These are phyloP conservation scores for Ophiognomonia clavigignenti-juglandacearum DNA, from an alignment of 2,329 filamentous ascomycete species.

Conservation along the genomic window DNA sequence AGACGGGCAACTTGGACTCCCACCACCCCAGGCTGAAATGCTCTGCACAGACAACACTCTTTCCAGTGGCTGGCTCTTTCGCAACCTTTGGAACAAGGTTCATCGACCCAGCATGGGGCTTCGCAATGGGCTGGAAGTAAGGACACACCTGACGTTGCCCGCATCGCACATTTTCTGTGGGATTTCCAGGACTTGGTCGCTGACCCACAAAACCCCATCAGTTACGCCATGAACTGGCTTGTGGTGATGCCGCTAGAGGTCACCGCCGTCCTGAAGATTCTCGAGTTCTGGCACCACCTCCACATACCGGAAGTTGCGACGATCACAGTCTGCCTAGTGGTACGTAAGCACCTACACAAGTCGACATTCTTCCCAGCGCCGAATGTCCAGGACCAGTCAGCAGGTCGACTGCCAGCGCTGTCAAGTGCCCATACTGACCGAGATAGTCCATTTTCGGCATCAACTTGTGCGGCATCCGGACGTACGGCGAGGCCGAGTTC, in stretches of 20 bases:
- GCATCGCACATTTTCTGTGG: too few relatives aligned
- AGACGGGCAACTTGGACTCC: neutral
- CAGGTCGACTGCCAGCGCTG: too few relatives aligned
- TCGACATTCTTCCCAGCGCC: too few relatives aligned
- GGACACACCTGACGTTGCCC: too few relatives aligned
- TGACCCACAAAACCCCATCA: conserved; percentile 26
- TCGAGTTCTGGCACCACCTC: conserved; percentile 74
- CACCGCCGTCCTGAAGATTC: conserved; percentile 78
- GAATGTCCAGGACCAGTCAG: too few relatives aligned
- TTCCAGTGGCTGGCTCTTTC: conserved; percentile 88
- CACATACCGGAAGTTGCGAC: conserved; percentile 69
- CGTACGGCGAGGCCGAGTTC: conserved; percentile 87
- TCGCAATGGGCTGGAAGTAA: conserved; percentile 94
- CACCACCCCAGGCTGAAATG: neutral
- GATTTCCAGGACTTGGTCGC: neutral
- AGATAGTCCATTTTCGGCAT: conserved; percentile 70
- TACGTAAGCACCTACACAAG: too few relatives aligned
- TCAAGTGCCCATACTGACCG: too few relatives aligned
- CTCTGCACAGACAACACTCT: conserved; percentile 61
- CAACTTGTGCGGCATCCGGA: conserved; percentile 83
- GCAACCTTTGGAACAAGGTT: conserved; percentile 89
- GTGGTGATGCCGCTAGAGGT: conserved; percentile 79
- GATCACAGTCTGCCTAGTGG: conserved; percentile 76
- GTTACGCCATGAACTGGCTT: conserved; percentile 84
- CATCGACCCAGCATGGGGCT: conserved; percentile 88